Percentiles rank a stretch among this genome's conserved stretches.
phyloP scores from a whole-genome alignment of 495 filamentous ascomycete species.

The Lasiosphaeriaceae sp. region DNA sequence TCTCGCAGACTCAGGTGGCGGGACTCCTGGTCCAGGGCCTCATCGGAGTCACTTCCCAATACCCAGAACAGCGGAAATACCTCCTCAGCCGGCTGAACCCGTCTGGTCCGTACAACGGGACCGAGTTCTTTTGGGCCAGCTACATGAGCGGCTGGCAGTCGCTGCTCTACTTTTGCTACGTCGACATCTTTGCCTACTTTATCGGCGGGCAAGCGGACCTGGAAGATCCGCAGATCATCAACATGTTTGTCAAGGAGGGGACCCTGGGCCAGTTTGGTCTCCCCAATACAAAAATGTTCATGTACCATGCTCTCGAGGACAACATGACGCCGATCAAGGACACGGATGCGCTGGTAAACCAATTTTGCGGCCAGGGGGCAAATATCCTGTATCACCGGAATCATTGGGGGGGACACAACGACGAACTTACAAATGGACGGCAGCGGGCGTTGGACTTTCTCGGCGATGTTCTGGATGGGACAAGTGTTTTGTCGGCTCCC shows the following conservation, averaged over 20 bases:
- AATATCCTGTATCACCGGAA: slow-evolving; percentile 44
- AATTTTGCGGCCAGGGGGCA: slow-evolving; percentile 35
- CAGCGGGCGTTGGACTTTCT: slow-evolving; percentile 23
- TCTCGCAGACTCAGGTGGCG: slow-evolving; percentile 19
- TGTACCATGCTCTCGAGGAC: slow-evolving; percentile 50
- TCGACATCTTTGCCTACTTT: slow-evolving; percentile 42
- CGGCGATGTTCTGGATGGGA: slow-evolving; percentile 11
- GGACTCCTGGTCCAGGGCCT: slow-evolving; percentile 23
- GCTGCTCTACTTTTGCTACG: slow-evolving; percentile 23
- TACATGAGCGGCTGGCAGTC: slow-evolving; percentile 24
- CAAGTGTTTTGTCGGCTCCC: slow-evolving; percentile 1
- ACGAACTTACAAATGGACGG: slow-evolving; percentile 23
- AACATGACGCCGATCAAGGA: slow-evolving; percentile 41
- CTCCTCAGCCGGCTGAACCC: slow-evolving; percentile 22
- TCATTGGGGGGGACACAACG: slow-evolving; percentile 32
- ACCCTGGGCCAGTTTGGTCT: slow-evolving; percentile 39
- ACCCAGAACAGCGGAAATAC: slow-evolving; percentile 22
- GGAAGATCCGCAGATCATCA: slow-evolving; percentile 15
- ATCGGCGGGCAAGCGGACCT: slow-evolving; percentile 30
- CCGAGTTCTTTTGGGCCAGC: slow-evolving; percentile 28
- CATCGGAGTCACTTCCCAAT: slow-evolving; percentile 24
- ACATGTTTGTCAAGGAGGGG: slow-evolving; percentile 29
- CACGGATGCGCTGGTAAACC: slow-evolving; percentile 40
- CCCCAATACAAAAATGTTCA: slow-evolving; percentile 42
- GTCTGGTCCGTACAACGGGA: slow-evolving; percentile 19